Evolutionary conservation across 2,329 filamentous ascomycete species (phyloP).

Genomic region (Colletotrichum trifolii): DNA sequence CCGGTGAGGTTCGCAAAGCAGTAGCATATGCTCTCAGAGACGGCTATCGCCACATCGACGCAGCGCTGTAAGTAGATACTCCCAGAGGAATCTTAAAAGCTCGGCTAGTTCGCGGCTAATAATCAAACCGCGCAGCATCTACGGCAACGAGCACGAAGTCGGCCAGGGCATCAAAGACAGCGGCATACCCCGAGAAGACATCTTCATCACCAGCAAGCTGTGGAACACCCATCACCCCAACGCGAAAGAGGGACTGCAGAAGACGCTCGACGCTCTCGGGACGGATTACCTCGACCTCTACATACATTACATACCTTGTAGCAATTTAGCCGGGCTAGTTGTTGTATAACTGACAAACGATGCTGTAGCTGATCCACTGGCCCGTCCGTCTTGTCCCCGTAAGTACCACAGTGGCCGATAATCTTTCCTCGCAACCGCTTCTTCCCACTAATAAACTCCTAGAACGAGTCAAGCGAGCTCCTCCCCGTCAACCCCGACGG

Average conservation of each 20-base stretch:
- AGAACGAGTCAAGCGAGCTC: no score
- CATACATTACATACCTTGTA: constrained; percentile 42
- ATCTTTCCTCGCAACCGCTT: no score
- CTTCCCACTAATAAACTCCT: no score
- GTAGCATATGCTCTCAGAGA: constrained; percentile 42
- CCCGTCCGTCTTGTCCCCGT: no score
- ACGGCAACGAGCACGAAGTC: constrained; percentile 38
- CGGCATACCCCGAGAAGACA: constrained; percentile 42
- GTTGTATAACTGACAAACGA: no score
- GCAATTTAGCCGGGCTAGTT: no score
- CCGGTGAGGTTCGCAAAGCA: constrained; percentile 42
- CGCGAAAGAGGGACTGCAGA: constrained; percentile 39
- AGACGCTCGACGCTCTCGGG: constrained; percentile 40
- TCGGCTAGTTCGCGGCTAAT: no score
- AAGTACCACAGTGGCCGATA: no score
- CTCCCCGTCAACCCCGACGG: no score
- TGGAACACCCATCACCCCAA: constrained; percentile 44
- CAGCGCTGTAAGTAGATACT: neutral
- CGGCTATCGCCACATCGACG: constrained; percentile 50
- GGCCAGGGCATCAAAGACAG: constrained; percentile 41
- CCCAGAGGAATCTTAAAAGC: neutral
- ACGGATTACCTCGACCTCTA: constrained; percentile 38
- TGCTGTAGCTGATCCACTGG: constrained; percentile 43
- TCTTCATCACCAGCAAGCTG: constrained; percentile 46
- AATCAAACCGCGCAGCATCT: neutral